Percentiles rank a stretch among this genome's conserved stretches.
Evolutionary conservation across 352 stramenopile species (phyloP).

Genomic region (Globisporangium viniferum): DNA sequence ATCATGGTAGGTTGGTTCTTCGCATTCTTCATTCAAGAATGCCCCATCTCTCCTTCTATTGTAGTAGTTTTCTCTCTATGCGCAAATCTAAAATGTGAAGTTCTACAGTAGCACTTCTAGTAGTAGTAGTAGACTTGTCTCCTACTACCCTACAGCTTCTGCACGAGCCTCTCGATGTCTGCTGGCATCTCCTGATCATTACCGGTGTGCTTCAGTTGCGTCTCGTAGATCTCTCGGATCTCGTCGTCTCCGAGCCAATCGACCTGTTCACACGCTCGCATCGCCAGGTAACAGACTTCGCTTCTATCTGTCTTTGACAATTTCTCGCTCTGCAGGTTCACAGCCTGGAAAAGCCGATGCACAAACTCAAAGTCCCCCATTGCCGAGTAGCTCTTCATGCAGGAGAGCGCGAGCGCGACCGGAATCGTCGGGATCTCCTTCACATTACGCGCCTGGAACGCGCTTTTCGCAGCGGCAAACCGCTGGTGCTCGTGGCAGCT

Average conservation of each 20-base stretch:
- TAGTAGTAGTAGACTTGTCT: not conserved
- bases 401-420: not conserved
- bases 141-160: not conserved
- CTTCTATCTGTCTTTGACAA: not conserved
- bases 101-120: too few relatives aligned
- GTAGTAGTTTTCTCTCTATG: not conserved
- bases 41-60: not conserved
- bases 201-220: not conserved
- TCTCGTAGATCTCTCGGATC: not conserved
- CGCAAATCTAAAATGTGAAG: not conserved
- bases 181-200: not conserved
- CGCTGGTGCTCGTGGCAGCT: conserved; percentile 10
- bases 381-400: conserved; percentile 6
- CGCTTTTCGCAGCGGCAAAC: conserved; percentile 10
- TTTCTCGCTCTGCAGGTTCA: conserved; percentile 3
- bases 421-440: conserved; percentile 11
- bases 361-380: conserved; percentile 12
- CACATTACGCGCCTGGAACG: conserved; percentile 1
- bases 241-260: conserved; percentile 14
- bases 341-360: not conserved
- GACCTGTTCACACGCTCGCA: conserved; percentile 6
- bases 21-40: not conserved
- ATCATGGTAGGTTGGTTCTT: not conserved
- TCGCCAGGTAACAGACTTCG: not conserved
- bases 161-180: conserved; percentile 3